Evolutionary conservation across 2,329 filamentous ascomycete genomes (phyloP).

Genomic region (Ambrosiella cleistominuta): DNA sequence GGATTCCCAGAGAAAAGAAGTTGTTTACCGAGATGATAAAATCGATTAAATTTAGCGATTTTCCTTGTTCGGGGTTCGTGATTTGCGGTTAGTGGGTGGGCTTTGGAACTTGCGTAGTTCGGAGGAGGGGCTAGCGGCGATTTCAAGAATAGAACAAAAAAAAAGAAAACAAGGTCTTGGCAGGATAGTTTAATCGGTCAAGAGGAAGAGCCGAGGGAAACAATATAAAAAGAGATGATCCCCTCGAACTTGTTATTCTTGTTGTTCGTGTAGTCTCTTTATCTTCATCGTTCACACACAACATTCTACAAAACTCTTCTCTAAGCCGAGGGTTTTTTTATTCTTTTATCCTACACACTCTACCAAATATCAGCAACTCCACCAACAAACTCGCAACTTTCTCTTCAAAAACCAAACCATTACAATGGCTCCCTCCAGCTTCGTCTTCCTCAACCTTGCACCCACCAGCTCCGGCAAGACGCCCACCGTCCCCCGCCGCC

Average conservation of each 20-base stretch:
- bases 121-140: neutral
- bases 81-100: neutral
- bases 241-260: neutral
- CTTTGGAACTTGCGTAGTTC: neutral
- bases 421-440: constrained; percentile 9
- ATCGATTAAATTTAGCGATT: neutral
- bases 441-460: constrained; percentile 11
- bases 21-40: neutral
- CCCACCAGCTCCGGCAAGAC: constrained; percentile 6
- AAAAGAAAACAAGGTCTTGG: neutral
- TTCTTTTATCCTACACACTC: neutral
- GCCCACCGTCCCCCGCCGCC: neutral
- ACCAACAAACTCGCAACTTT: too few relatives aligned
- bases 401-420: neutral
- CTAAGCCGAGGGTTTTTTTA: neutral
- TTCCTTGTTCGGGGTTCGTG: neutral
- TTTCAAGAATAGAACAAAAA: neutral
- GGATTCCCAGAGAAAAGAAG: neutral
- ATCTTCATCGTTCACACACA: neutral
- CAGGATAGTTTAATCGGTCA: neutral
- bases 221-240: neutral
- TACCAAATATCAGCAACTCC: neutral
- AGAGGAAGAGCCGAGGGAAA: neutral
- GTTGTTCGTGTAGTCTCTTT: neutral
- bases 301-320: neutral